Conservation (phyloP, 768 basidiomycete genomes). For the Boletus patriciae region DNA sequence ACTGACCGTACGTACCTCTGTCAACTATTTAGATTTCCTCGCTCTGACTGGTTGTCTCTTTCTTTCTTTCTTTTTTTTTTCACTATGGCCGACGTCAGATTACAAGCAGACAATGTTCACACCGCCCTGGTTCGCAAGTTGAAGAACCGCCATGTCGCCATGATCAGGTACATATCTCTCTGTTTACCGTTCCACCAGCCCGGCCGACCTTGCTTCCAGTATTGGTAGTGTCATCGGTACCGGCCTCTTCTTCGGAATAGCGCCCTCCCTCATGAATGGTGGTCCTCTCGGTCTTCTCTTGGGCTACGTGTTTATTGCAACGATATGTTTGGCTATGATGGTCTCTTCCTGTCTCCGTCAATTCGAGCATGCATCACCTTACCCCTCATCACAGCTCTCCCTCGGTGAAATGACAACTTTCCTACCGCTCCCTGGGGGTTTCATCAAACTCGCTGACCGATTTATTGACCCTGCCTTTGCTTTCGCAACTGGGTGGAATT, state of each 20-base stretch:
- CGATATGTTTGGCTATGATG: constrained; percentile 42
- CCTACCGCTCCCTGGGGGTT: constrained; percentile 10
- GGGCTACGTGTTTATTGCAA: constrained; percentile 39
- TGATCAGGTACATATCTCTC: constrained; percentile 31
- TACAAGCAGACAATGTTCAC: background rate
- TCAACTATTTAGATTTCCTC: too few relatives aligned
- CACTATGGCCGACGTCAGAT: too few relatives aligned
- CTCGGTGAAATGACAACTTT: constrained; percentile 49
- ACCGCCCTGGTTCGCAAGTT: constrained; percentile 29
- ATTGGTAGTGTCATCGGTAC: constrained; percentile 45
- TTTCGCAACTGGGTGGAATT: constrained; percentile 45
- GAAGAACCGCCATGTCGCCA: constrained; percentile 37
- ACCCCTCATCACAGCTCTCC: constrained; percentile 24
- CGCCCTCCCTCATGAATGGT: constrained; percentile 38
- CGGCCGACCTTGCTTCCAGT: constrained; percentile 7
- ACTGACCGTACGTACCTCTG: too few relatives aligned
- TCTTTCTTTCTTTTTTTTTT: too few relatives aligned
- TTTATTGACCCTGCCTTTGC: constrained; percentile 49
- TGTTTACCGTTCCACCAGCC: too few relatives aligned
- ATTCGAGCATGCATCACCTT: background rate
- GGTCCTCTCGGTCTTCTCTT: constrained; percentile 50
- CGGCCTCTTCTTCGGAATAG: constrained; percentile 37
- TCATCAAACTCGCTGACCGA: constrained; percentile 47
- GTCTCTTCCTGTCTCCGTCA: constrained; percentile 13
- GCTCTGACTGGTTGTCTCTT: too few relatives aligned